Percentiles rank a stretch among this genome's conserved stretches.
phyloP scores from a whole-genome alignment of 176 grass and related monocot genomes.

The Zoysia japonica region DNA sequence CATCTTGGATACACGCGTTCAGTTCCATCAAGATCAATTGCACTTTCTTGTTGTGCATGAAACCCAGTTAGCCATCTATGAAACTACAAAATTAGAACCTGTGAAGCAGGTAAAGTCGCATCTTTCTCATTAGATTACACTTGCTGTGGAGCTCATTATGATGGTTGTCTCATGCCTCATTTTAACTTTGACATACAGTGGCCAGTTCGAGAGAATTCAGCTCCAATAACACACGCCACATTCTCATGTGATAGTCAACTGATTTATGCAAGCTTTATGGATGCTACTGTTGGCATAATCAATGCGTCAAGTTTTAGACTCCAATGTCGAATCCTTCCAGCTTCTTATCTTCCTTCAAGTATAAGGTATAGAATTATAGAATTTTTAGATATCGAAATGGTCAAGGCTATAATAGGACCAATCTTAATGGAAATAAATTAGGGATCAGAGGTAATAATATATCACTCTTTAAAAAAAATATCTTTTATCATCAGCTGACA shows the following conservation, averaged over 20 bases:
- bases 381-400: background rate
- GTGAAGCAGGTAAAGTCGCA: constrained; percentile 61
- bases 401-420: too few relatives aligned
- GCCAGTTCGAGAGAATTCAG: constrained; percentile 76
- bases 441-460: background rate
- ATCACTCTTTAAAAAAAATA: background rate
- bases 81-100: constrained; percentile 83
- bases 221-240: constrained; percentile 91
- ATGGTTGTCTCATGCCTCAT: constrained; percentile 34
- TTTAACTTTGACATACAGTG: constrained; percentile 57
- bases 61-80: constrained; percentile 92
- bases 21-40: constrained; percentile 97
- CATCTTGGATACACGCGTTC: constrained; percentile 86
- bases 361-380: constrained; percentile 58
- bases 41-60: constrained; percentile 98
- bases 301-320: constrained; percentile 75
- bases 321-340: constrained; percentile 86
- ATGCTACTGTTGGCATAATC: constrained; percentile 92
- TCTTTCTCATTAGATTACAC: background rate
- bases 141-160: background rate
- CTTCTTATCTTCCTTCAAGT: constrained; percentile 74
- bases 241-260: constrained; percentile 98
- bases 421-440: background rate
- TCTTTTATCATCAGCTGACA: background rate
- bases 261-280: constrained; percentile 88